Base-by-base conservation (phyloP, 106 monocot species). In the Platanthera zijinensis region DNA sequence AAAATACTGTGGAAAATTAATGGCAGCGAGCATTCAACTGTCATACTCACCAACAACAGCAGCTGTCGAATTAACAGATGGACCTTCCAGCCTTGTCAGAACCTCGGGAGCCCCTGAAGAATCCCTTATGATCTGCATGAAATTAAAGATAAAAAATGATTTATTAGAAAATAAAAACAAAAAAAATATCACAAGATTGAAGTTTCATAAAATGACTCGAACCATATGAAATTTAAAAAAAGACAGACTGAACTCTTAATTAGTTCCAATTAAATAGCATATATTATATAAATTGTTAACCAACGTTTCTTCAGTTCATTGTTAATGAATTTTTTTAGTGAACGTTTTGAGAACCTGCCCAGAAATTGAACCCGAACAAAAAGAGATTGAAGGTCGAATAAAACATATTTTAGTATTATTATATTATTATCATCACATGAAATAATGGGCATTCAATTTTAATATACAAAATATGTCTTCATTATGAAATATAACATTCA, bases 101-200 rank as follows among this genome's bases (percentile, higher is more conserved):
- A 90, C 92, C 82, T 96, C 95, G 2, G 95, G 87, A 59, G 89
- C 87, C 66, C 95, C 95, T 11, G 72, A 75, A 57, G 88, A 62
- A 87, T 96, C 95, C 77, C 92, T 90, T 70, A 79, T 82, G 45
- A 96, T 90, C 95, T 96, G 83, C 80, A 84, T 85, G 22, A 39
- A 39, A 39, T 39, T 3, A 67, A 57, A 19, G 25, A 48, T 15
- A 6, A 45, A 70, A 47, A 70, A 46, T 15, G 7, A 8, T 17
- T n/a, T 17, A 2, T 7, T 47, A 17, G 5, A 47, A 30, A 69
- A 19, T 45, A 69, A 8, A 13, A 10, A 39, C 10, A 3, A 69
- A 69, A 45, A 6, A 47, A 47, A 47, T n/a, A 25, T 25, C 70
- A 47, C 11, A 70, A 5, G 48, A 48, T 8, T 48, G 66, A 66